Evolutionary conservation across 805 yeast species (phyloP).

Genomic region (Cyberlindnera suaveolens): DNA sequence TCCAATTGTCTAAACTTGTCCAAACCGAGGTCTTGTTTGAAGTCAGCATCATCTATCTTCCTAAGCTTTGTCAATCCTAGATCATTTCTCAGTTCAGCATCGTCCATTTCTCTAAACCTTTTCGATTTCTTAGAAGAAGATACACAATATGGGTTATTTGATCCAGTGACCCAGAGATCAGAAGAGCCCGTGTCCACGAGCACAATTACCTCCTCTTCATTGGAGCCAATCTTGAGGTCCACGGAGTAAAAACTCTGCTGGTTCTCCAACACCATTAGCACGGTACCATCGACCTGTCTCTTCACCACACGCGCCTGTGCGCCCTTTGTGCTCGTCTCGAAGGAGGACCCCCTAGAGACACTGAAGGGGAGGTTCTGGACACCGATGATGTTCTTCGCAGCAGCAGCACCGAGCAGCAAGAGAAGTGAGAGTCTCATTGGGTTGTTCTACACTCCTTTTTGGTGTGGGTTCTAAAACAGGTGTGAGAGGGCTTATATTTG

Average conservation of each 20-base stretch:
- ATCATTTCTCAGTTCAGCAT: not conserved
- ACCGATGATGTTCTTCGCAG: constrained; percentile 15
- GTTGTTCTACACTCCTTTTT: too few species aligned
- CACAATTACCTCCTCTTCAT: constrained; percentile 47
- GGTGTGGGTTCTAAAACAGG: too few species aligned
- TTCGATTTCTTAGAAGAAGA: constrained; percentile 5
- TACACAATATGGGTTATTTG: constrained; percentile 41
- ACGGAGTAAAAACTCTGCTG: constrained; percentile 40
- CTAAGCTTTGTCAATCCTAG: constrained; percentile 3
- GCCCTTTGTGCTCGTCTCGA: constrained; percentile 6
- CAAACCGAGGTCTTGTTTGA: not conserved
- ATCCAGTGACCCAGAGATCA: constrained; percentile 59
- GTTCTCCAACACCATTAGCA: constrained; percentile 31
- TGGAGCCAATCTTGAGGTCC: constrained; percentile 47
- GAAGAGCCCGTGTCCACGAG: constrained; percentile 74
- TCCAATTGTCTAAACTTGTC: not conserved
- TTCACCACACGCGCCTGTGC: constrained; percentile 7
- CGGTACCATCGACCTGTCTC: constrained; percentile 22
- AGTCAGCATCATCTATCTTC: constrained; percentile 1
- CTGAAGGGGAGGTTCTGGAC: constrained; percentile 10
- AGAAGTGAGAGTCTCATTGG: not conserved
- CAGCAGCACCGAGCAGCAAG: not conserved
- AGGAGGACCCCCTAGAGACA: constrained; percentile 15
- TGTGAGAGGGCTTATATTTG: too few species aligned
- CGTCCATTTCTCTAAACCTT: constrained; percentile 12